Evolutionary conservation across 306 rosid species (phyloP).

Genomic region (Quercus cerris): DNA sequence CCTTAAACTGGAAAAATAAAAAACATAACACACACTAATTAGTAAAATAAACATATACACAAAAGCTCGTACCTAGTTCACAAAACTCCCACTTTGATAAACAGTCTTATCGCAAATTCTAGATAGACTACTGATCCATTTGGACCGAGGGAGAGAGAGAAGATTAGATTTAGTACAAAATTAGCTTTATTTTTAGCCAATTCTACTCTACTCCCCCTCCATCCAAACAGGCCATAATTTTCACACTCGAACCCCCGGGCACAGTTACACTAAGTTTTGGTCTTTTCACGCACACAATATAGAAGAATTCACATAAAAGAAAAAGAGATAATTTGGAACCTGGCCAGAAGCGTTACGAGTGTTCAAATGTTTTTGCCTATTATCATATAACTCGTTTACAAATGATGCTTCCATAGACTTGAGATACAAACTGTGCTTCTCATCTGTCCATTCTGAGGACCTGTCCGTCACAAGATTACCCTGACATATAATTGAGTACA

Average conservation of each 20-base stretch:
- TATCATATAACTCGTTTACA: conserved; percentile 50
- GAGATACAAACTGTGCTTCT: conserved; percentile 74
- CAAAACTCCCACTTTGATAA: too few relatives aligned
- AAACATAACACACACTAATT: not conserved
- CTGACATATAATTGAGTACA: conserved; percentile 18
- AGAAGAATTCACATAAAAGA: not conserved
- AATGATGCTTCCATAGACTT: conserved; percentile 83
- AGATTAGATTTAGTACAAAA: too few relatives aligned
- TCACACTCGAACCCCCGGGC: too few relatives aligned
- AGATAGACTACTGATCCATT: too few relatives aligned
- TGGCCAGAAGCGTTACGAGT: conserved; percentile 38
- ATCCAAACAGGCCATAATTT: too few relatives aligned
- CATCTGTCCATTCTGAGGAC: conserved; percentile 68
- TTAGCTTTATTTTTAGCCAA: too few relatives aligned
- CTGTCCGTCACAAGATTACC: conserved; percentile 27
- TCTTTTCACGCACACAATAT: not conserved
- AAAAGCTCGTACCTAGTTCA: too few relatives aligned
- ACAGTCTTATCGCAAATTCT: too few relatives aligned
- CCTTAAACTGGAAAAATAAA: conserved; percentile 44
- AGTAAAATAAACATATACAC: not conserved
- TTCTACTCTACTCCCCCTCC: too few relatives aligned
- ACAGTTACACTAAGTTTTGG: too few relatives aligned
- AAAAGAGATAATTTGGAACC: conserved; percentile 36
- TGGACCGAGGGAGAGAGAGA: too few relatives aligned
- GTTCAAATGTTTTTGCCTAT: not conserved